phyloP scores from a whole-genome alignment of 345 rosid species.

The Pugionium dolabratum region DNA sequence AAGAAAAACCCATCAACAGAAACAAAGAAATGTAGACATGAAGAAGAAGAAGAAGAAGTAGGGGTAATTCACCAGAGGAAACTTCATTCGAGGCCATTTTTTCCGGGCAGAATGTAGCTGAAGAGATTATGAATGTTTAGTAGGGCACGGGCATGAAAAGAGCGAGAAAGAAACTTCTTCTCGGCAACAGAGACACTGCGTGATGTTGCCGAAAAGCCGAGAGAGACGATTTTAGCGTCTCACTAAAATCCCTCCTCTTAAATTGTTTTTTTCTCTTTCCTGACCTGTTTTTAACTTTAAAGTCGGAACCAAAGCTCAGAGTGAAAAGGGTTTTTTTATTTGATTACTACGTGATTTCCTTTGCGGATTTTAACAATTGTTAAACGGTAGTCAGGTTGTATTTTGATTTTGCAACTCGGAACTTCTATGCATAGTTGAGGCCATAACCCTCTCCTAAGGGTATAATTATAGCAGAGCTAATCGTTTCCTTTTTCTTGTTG shows the following conservation, averaged over 20 bases:
- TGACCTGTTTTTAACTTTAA: too few relatives aligned
- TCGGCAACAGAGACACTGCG: neutral
- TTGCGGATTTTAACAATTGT: too few relatives aligned
- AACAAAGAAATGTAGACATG: neutral
- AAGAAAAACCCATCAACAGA: constrained; percentile 13
- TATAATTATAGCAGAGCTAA: too few relatives aligned
- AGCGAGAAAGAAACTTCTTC: constrained; percentile 1
- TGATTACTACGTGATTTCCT: too few relatives aligned
- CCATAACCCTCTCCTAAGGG: too few relatives aligned
- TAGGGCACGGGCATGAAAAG: constrained; percentile 17
- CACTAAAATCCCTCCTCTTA: constrained; percentile 10
- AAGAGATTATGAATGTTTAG: constrained; percentile 2
- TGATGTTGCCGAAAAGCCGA: constrained; percentile 9
- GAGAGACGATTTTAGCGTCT: constrained; percentile 13
- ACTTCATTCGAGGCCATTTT: constrained; percentile 25
- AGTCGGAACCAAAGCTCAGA: too few relatives aligned
- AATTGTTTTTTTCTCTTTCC: neutral
- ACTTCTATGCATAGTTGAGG: too few relatives aligned
- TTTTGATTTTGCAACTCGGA: too few relatives aligned
- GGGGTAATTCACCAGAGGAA: constrained; percentile 32
- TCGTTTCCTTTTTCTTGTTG: too few relatives aligned
- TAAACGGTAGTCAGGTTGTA: too few relatives aligned
- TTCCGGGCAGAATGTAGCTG: constrained; percentile 31
- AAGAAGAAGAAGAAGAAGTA: neutral
- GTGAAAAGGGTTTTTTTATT: too few relatives aligned